phyloP scores from a whole-genome alignment of 2,329 filamentous ascomycete species.

The Phyllosticta paracitricarpa region DNA sequence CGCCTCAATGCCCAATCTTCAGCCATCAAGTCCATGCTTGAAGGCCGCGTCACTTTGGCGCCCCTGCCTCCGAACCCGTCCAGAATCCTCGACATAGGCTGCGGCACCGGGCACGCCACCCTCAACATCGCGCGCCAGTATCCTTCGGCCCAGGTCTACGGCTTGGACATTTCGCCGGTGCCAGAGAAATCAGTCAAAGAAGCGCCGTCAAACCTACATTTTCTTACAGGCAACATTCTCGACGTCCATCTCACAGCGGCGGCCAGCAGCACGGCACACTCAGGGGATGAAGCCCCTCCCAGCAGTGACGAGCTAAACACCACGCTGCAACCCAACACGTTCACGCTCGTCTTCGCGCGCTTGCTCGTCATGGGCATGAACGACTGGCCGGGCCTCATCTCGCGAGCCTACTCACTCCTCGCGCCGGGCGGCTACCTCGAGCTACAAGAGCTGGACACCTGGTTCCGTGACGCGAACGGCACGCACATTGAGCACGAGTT shows the following conservation, averaged over 20 bases:
- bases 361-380: slow-evolving; percentile 41
- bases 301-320: neutral
- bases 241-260: neutral
- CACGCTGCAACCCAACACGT: slow-evolving; percentile 32
- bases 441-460: slow-evolving; percentile 32
- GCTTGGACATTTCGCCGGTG: slow-evolving; percentile 19
- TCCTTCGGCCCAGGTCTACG: slow-evolving; percentile 11
- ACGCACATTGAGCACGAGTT: slow-evolving; percentile 12
- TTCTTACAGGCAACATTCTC: slow-evolving; percentile 12
- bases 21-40: slow-evolving; percentile 12
- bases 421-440: slow-evolving; percentile 44
- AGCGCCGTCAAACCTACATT: slow-evolving; percentile 12
- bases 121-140: slow-evolving; percentile 12
- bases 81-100: slow-evolving; percentile 15
- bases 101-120: slow-evolving; percentile 14
- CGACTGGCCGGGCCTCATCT: slow-evolving; percentile 40
- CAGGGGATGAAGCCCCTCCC: neutral
- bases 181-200: slow-evolving; percentile 9
- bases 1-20: slow-evolving; percentile 16
- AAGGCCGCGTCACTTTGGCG: slow-evolving; percentile 12
- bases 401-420: slow-evolving; percentile 27
- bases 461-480: slow-evolving; percentile 3
- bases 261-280: too few species aligned
- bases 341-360: slow-evolving; percentile 47
- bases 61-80: slow-evolving; percentile 7